phyloP scores from a whole-genome alignment of 805 yeast species.

The Grigorovia transvaalensis region DNA sequence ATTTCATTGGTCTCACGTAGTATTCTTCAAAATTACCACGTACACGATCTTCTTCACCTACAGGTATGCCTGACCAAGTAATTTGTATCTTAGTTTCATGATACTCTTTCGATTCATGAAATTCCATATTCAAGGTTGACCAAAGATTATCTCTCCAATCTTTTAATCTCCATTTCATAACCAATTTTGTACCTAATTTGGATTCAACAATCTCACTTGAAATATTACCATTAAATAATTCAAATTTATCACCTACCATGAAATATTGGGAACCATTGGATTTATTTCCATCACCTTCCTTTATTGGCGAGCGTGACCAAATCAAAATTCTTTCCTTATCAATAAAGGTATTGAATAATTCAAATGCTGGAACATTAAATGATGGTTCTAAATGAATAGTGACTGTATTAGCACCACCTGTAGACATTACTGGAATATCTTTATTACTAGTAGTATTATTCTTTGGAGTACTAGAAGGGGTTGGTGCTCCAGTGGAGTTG shows the following conservation, averaged over 20 bases:
- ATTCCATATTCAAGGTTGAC: conserved; percentile 55
- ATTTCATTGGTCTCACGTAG: conserved; percentile 79
- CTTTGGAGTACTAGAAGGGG: conserved; percentile 5
- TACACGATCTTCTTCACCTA: conserved; percentile 89
- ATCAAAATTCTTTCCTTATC: conserved; percentile 74
- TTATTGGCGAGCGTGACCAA: conserved; percentile 67
- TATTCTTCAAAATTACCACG: conserved; percentile 78
- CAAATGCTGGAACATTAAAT: conserved; percentile 83
- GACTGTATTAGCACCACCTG: conserved; percentile 48
- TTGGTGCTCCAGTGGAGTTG: not conserved
- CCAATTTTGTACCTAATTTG: conserved; percentile 41
- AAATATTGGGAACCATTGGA: conserved; percentile 37
- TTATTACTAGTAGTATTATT: not conserved
- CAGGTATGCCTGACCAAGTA: conserved; percentile 78
- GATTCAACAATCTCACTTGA: conserved; percentile 51
- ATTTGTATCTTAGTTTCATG: conserved; percentile 77
- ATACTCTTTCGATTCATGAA: conserved; percentile 57
- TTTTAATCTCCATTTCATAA: conserved; percentile 75
- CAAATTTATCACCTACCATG: conserved; percentile 50
- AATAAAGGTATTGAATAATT: conserved; percentile 65
- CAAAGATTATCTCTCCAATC: conserved; percentile 84
- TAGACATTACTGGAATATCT: not conserved
- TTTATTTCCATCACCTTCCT: conserved; percentile 27
- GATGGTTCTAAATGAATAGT: conserved; percentile 65
- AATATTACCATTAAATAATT: conserved; percentile 81